These are phyloP conservation scores for Rhododendron ferrugineum DNA, from an alignment of 148 eudicot species.

Conservation along the genomic window DNA sequence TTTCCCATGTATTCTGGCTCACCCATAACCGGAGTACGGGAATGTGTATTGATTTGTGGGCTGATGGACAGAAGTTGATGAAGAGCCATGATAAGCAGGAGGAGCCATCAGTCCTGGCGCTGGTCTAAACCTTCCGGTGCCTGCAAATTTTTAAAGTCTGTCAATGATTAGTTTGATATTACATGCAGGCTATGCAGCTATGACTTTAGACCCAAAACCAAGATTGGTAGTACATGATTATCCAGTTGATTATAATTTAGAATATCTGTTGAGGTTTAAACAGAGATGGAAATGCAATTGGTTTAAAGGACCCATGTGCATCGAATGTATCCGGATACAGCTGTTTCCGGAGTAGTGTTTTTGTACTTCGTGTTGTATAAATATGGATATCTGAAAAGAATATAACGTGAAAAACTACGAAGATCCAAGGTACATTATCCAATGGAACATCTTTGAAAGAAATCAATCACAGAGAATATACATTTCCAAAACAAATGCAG, in stretches of 20 bases:
- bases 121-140: conserved; percentile 36
- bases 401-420: neutral
- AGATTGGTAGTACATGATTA: neutral
- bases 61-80: conserved; percentile 37
- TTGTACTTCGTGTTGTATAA: neutral
- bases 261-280: neutral
- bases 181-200: neutral
- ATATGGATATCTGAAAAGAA: neutral
- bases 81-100: conserved; percentile 31
- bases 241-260: neutral
- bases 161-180: neutral
- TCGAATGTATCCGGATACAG: neutral
- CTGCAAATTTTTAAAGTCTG: conserved; percentile 1
- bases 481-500: neutral
- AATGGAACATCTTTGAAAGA: neutral
- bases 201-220: neutral
- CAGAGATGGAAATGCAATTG: neutral
- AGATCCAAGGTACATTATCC: neutral
- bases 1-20: neutral
- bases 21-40: conserved; percentile 56
- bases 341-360: neutral
- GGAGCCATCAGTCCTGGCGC: conserved; percentile 37
- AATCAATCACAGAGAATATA: neutral
- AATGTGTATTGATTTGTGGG: conserved; percentile 38
- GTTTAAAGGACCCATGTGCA: neutral